Evolutionary conservation across 768 basidiomycete genomes (phyloP), one percentile per base, ranked within the genome.

Genomic region (Leccinum barrowsii): DNA sequence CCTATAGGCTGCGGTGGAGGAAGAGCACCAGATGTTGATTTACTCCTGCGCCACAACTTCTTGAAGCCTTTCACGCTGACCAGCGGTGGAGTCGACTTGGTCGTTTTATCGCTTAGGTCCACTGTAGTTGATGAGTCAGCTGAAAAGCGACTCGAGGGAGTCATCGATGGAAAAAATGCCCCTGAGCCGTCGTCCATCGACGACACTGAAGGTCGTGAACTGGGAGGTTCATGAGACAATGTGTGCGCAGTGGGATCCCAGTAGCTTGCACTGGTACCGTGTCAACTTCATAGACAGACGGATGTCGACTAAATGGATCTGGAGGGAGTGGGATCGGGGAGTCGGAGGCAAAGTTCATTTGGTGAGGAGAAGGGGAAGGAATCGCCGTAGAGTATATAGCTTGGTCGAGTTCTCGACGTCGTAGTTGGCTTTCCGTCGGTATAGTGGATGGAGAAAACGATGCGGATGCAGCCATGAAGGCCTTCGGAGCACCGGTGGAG

Each of bases 291-390:
- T 76, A 70, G 17, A 76, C 63, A 3, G 88, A 90, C 32, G 89
- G 78, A 65, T 82, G 86, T 26, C 89, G 81, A 11, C 86, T 85
- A 66, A 92, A 92, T 26, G 90, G 90, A 73, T 92, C 90, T 7
- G 90, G 88, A 10, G 89, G 89, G n/a, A 91, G 76, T 40, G 91
- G 91, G 56, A 92, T 88, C 21, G 88, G 86, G 2, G 85, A 85
- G 44, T 77, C 78, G 8, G 74, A 59, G 30, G 63, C 48, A 64
- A 59, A 37, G 56, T 67, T 54, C 59, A 63, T 48, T 54, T 67
- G 65, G 55, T 34, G 62, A 30, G 67, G 62, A 30, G 67, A 63
- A 55, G 70, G 61, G 24, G 73, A 63, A 19, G 72, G 67, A 26
- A 72, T 69, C 46, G 74, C 69, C 28, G 76, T 67, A 22, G 80